Percentiles rank a stretch among this genome's conserved stretches.
Evolutionary conservation across 1,139 yeast genomes (phyloP).

Genomic region (Pichia sp.): DNA sequence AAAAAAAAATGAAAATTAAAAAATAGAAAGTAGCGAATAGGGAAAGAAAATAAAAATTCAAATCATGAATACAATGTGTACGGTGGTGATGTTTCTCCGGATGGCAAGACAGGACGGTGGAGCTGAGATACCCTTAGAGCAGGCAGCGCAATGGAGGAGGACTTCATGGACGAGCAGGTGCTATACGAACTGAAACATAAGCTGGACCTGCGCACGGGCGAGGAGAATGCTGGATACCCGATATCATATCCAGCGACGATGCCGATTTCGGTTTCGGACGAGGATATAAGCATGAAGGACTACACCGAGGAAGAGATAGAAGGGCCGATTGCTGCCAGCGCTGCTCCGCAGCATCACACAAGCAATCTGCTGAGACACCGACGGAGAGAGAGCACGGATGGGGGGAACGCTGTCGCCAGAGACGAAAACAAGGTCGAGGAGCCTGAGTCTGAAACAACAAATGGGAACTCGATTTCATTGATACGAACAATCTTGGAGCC

Average conservation of each 20-base stretch:
- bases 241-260: background rate
- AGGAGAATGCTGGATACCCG: background rate
- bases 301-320: slow-evolving; percentile 8
- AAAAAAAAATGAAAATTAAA: background rate
- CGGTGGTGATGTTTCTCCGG: background rate
- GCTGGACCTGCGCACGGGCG: background rate
- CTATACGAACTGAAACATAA: background rate
- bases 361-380: background rate
- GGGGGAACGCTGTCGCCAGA: background rate
- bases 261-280: slow-evolving; percentile 2
- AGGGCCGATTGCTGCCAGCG: background rate
- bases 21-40: slow-evolving; percentile 2
- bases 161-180: slow-evolving; percentile 2
- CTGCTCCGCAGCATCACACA: background rate
- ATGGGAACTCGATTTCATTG: slow-evolving; percentile 1
- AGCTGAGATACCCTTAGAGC: background rate
- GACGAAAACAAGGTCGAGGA: background rate
- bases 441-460: background rate
- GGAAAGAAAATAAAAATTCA: background rate
- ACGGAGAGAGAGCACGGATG: background rate
- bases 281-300: slow-evolving; percentile 15
- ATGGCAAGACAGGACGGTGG: background rate
- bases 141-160: background rate
- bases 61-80: background rate
- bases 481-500: slow-evolving; percentile 11